Evolutionary conservation across 441 rosid genomes (phyloP).

Genomic region (Omphalea diandra): DNA sequence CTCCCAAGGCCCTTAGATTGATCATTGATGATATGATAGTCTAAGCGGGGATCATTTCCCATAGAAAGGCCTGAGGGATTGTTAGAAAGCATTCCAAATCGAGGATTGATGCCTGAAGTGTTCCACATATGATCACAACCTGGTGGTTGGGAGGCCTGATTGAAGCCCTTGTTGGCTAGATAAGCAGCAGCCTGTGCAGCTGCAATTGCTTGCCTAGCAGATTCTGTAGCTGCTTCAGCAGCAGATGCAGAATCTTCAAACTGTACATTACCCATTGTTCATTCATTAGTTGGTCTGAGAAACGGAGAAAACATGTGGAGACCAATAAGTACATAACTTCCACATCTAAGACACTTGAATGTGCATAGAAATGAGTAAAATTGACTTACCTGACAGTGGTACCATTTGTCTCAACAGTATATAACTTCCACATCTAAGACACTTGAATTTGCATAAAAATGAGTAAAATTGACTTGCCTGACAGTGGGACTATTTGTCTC

Average conservation of each 20-base stretch:
- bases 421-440: no score
- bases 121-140: conserved; percentile 20
- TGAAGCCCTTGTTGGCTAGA: conserved; percentile 50
- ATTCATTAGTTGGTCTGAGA: conserved; percentile 34
- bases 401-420: conserved; percentile 29
- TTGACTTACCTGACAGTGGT: conserved; percentile 41
- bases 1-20: no score
- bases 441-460: no score
- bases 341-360: not conserved
- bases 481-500: conserved; percentile 35
- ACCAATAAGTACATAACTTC: not conserved
- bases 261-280: conserved; percentile 27
- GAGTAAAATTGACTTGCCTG: no score
- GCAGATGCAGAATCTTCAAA: conserved; percentile 44
- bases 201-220: conserved; percentile 77
- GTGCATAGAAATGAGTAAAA: not conserved
- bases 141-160: conserved; percentile 22
- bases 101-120: conserved; percentile 22
- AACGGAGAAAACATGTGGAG: conserved; percentile 16
- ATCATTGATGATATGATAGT: no score
- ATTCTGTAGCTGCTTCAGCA: conserved; percentile 72
- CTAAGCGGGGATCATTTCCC: no score
- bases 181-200: conserved; percentile 87
- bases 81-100: conserved; percentile 10
- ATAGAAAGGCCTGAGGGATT: conserved; percentile 5